Base-by-base conservation (phyloP, 176 grass and related monocot species). In the Carex littledalei region DNA sequence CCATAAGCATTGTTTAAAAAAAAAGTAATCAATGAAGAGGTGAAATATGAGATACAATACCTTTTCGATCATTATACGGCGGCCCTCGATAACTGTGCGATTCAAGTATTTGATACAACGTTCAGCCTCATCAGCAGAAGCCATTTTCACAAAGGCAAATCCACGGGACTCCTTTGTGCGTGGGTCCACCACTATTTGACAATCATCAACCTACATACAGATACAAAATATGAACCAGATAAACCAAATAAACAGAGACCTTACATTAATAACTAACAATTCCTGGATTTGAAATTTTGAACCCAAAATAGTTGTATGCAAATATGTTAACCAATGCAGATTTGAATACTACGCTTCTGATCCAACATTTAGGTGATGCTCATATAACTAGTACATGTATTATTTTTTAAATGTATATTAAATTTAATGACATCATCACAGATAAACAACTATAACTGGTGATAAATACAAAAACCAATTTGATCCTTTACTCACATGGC, bases 91-190 rank as follows among this genome's bases (percentile, higher is more conserved):
- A 21, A 96, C 97, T 85, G 90, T 92, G 81, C 84, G 93, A 58
- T 96, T 87, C 34, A 99, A 83, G 70, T 99, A 91, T 74, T 96
- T 96, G 70, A 96, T 86, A 82, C 90, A 94, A 72, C 91, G 87
- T 32, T 88, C 88, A 45, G 97, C 97, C 39, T 90, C 97, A 11
- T 96, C 97, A 66, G 88, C 85, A 35, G 88, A 88, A 62, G 90
- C 93, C 97, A 99, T 99, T 22, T 88, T 92, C 18, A 99, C 97
- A 57, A 99, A 99, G 5, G 89, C 97, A 89, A 99, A 99, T 7
- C 97, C 97, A 80, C 97, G 97, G 29, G 97, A 94, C 83, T 99
- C 97, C 77, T 90, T 95, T 3, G 91, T 81, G 21, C 97, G 90
- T 85, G 97, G 93, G 86, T 99, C 97, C 39, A 88, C 26, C 76